Conservation (phyloP, 1,139 yeast genomes). For the Saccharomyces hybrid region DNA sequence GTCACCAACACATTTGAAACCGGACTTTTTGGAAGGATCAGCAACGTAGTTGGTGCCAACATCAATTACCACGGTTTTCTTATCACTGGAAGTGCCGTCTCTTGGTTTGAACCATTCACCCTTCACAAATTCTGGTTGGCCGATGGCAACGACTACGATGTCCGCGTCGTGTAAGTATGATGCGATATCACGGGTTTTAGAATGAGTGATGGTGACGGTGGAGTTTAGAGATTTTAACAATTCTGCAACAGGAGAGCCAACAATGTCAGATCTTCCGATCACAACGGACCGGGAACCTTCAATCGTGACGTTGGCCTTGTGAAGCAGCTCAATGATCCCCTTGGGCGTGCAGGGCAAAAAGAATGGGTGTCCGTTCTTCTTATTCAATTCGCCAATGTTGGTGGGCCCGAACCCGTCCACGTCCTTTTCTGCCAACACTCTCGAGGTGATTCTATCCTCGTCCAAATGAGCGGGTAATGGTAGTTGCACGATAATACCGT, state of each 20-base stretch:
- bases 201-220: conserved; percentile 65
- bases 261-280: conserved; percentile 92
- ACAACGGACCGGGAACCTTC: conserved; percentile 88
- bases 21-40: conserved; percentile 71
- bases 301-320: conserved; percentile 52
- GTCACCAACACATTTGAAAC: conserved; percentile 87
- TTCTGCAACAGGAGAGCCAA: conserved; percentile 87
- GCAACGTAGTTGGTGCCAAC: conserved; percentile 91
- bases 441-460: conserved; percentile 69
- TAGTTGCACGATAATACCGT: conserved; percentile 86
- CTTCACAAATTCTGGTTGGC: conserved; percentile 71
- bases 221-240: conserved; percentile 76
- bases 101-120: conserved; percentile 63
- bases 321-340: conserved; percentile 77
- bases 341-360: conserved; percentile 96
- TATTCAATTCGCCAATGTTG: conserved; percentile 88
- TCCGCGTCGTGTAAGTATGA: conserved; percentile 66
- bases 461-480: conserved; percentile 81
- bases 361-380: conserved; percentile 76
- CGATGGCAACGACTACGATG: conserved; percentile 87
- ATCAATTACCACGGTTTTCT: conserved; percentile 82
- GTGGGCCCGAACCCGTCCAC: conserved; percentile 93
- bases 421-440: conserved; percentile 74
- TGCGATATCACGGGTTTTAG: conserved; percentile 60
- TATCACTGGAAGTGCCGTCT: conserved; percentile 35